These are phyloP conservation scores for Metarhizium sp. DNA, from an alignment of 2,329 filamentous ascomycete species.

Conservation along the genomic window DNA sequence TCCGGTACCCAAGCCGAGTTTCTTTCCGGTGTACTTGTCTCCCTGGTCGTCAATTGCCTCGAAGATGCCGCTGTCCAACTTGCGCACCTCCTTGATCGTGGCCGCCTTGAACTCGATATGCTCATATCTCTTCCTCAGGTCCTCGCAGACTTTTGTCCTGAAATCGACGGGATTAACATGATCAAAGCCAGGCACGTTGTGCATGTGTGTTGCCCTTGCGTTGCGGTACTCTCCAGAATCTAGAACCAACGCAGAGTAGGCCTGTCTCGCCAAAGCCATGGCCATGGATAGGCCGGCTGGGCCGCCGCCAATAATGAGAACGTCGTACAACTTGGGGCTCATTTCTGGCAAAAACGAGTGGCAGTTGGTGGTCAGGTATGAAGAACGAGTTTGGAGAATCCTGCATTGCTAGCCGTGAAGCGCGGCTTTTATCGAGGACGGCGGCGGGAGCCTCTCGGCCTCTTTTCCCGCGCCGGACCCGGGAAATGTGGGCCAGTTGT, in stretches of 20 bases:
- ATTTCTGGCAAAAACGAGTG: neutral
- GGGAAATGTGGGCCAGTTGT: no score
- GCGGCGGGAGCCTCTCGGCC: no score
- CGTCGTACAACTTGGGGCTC: slow-evolving; percentile 30
- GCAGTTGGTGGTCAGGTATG: no score
- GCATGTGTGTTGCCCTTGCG: slow-evolving; percentile 35
- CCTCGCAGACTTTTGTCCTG: slow-evolving; percentile 22
- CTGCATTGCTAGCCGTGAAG: no score
- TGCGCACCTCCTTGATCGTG: slow-evolving; percentile 17
- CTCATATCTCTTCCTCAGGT: slow-evolving; percentile 24
- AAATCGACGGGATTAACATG: slow-evolving; percentile 25
- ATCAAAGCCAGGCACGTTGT: slow-evolving; percentile 32
- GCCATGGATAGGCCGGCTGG: slow-evolving; percentile 40
- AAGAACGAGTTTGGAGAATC: no score
- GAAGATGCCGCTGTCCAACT: slow-evolving; percentile 21
- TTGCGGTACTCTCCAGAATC: slow-evolving; percentile 44
- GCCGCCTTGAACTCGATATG: slow-evolving; percentile 23
- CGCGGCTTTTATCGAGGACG: no score
- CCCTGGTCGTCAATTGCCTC: slow-evolving; percentile 31
- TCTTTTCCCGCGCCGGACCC: no score
- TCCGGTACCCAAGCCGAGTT: slow-evolving; percentile 46
- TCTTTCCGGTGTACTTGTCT: slow-evolving; percentile 35
- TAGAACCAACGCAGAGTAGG: slow-evolving; percentile 36
- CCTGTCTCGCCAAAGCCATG: slow-evolving; percentile 37
- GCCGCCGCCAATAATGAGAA: slow-evolving; percentile 40